These are phyloP conservation scores for Epichloe sylvatica DNA, from an alignment of 2,329 filamentous ascomycete genomes.

Conservation along the genomic window DNA sequence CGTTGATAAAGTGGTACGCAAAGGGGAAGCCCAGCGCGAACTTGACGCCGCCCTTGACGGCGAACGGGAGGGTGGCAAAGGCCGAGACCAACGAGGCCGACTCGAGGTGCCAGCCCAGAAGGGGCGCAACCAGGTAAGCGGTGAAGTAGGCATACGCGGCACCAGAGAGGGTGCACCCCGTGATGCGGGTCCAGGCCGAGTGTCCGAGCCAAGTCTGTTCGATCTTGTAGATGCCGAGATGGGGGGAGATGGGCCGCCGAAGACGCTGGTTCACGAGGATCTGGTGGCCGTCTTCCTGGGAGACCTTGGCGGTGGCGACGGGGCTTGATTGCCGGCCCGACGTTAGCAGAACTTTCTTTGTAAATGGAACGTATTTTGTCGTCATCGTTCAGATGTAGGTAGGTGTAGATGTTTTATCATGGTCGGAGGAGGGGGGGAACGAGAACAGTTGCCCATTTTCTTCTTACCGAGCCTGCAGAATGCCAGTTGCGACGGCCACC, in stretches of 20 bases:
- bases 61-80: constrained; percentile 44
- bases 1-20: constrained; percentile 42
- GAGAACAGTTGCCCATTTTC: no score
- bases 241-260: constrained; percentile 63
- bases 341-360: background rate
- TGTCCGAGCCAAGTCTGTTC: constrained; percentile 75
- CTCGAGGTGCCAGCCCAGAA: constrained; percentile 52
- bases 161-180: constrained; percentile 59
- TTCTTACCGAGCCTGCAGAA: constrained; percentile 33
- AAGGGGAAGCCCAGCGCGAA: constrained; percentile 45
- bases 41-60: constrained; percentile 44
- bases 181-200: constrained; percentile 65
- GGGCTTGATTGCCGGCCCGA: constrained; percentile 6
- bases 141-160: constrained; percentile 66
- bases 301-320: constrained; percentile 44
- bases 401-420: background rate
- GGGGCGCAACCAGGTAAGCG: constrained; percentile 67
- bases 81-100: constrained; percentile 44
- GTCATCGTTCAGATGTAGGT: no score
- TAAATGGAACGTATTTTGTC: no score
- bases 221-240: constrained; percentile 73
- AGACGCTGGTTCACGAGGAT: constrained; percentile 74
- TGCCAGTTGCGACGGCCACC: constrained; percentile 27
- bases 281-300: constrained; percentile 36
- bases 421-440: background rate